Evolutionary conservation across 2,329 filamentous ascomycete species (phyloP).

Genomic region (Fusarium chuoi): DNA sequence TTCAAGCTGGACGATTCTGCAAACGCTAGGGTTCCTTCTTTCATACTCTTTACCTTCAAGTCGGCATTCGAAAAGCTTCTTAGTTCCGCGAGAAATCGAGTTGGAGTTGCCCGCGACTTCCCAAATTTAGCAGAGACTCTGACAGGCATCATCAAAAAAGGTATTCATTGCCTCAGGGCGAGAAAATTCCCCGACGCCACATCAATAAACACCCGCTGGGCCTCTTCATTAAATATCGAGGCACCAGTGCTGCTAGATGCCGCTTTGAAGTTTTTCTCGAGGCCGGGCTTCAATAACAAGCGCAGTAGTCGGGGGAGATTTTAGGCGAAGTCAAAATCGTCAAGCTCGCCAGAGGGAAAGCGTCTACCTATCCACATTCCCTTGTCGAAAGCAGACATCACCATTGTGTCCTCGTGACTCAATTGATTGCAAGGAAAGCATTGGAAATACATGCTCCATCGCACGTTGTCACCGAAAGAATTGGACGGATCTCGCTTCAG

Average conservation of each 20-base stretch:
- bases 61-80: neutral
- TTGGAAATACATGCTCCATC: neutral
- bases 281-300: neutral
- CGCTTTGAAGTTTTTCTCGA: neutral
- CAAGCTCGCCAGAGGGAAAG: neutral
- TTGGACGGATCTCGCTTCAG: neutral
- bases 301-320: neutral
- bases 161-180: neutral
- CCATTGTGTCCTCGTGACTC: neutral
- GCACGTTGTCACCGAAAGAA: neutral
- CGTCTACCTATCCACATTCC: constrained; percentile 3
- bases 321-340: constrained; percentile 1
- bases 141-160: constrained; percentile 16
- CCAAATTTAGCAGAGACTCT: constrained; percentile 2
- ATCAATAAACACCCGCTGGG: neutral
- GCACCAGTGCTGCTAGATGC: neutral
- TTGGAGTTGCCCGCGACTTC: neutral
- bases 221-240: neutral
- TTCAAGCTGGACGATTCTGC: constrained; percentile 22
- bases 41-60: neutral
- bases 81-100: neutral
- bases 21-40: neutral
- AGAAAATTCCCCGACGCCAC: neutral
- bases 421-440: constrained; percentile 8
- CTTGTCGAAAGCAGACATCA: neutral